Conservation (phyloP, 2,329 filamentous ascomycete species). For the Pseudogymnoascus sp. region DNA sequence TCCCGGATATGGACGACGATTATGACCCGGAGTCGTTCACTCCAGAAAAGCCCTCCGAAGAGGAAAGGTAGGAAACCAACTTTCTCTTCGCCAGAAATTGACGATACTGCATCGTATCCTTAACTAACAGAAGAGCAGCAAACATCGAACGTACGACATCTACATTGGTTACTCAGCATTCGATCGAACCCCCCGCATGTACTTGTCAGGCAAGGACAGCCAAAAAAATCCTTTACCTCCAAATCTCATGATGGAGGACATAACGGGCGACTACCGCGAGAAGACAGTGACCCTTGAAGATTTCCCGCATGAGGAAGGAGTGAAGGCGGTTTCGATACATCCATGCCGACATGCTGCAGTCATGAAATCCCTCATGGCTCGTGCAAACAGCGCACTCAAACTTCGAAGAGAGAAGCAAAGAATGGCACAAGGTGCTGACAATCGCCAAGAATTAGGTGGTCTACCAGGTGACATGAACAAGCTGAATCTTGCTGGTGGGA, state of each 20-base stretch:
- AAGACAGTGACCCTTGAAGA: conserved; percentile 98
- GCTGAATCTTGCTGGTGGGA: conserved; percentile 44
- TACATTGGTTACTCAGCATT: conserved; percentile 98
- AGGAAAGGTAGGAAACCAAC: conserved; percentile 36
- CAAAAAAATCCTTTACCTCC: conserved; percentile 76
- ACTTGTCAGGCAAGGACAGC: conserved; percentile 82
- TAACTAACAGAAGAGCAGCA: conserved; percentile 41
- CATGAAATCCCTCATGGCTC: conserved; percentile 96
- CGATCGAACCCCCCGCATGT: conserved; percentile 91
- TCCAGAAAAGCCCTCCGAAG: conserved; percentile 45
- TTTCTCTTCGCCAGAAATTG: background rate
- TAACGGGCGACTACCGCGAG: conserved; percentile 93
- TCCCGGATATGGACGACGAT: conserved; percentile 97
- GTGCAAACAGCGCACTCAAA: conserved; percentile 87
- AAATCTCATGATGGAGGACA: conserved; percentile 90
- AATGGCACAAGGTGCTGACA: conserved; percentile 33
- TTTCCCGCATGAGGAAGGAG: conserved; percentile 82
- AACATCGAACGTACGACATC: conserved; percentile 85
- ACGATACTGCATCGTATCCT: conserved; percentile 2
- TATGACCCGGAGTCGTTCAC: conserved; percentile 96
- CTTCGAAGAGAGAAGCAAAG: conserved; percentile 75
- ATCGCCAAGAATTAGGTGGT: conserved; percentile 50
- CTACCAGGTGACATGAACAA: conserved; percentile 74
- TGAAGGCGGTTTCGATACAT: conserved; percentile 96
- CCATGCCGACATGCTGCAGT: conserved; percentile 96